Percentiles rank a stretch among this genome's conserved stretches.
phyloP scores from a whole-genome alignment of 2,329 filamentous ascomycete species.

The Pseudogymnoascus sp. region DNA sequence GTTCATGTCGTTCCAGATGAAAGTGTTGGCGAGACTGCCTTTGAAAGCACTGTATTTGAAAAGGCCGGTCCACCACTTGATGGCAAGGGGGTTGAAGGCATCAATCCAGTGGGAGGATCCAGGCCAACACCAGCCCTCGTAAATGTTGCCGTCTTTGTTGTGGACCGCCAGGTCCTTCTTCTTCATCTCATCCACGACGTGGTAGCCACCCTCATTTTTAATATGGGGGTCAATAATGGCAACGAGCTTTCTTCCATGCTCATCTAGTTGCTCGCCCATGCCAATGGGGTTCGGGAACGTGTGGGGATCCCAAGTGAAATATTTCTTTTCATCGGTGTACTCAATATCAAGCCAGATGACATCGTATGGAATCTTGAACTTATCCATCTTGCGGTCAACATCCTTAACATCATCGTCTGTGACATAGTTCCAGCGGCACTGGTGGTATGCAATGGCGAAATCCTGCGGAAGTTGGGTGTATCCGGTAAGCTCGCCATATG shows the following conservation, averaged over 20 bases:
- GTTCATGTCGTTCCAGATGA: conserved; percentile 99
- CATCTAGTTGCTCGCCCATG: conserved; percentile 83
- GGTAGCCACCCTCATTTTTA: conserved; percentile 79
- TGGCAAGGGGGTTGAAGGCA: conserved; percentile 85
- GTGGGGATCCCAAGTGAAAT: conserved; percentile 93
- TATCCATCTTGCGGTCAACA: conserved; percentile 93
- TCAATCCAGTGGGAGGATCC: conserved; percentile 96
- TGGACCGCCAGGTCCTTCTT: conserved; percentile 75
- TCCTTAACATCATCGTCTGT: conserved; percentile 96
- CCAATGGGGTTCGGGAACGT: conserved; percentile 77
- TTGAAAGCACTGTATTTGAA: conserved; percentile 87
- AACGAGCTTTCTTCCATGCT: conserved; percentile 81
- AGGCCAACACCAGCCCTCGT: conserved; percentile 98
- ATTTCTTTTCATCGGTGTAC: conserved; percentile 94
- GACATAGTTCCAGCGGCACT: conserved; percentile 98
- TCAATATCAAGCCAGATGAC: conserved; percentile 99
- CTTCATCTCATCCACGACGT: conserved; percentile 71
- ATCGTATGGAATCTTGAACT: conserved; percentile 91
- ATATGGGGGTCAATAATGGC: conserved; percentile 96
- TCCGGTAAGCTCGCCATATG: conserved; percentile 84
- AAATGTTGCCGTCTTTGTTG: conserved; percentile 82
- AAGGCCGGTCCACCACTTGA: conserved; percentile 82
- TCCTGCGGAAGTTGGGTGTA: conserved; percentile 86
- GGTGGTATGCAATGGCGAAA: conserved; percentile 88
- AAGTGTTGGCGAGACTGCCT: conserved; percentile 77